Evolutionary conservation across 495 filamentous ascomycete genomes (phyloP).

Genomic region (Penicillium bovifimosum): DNA sequence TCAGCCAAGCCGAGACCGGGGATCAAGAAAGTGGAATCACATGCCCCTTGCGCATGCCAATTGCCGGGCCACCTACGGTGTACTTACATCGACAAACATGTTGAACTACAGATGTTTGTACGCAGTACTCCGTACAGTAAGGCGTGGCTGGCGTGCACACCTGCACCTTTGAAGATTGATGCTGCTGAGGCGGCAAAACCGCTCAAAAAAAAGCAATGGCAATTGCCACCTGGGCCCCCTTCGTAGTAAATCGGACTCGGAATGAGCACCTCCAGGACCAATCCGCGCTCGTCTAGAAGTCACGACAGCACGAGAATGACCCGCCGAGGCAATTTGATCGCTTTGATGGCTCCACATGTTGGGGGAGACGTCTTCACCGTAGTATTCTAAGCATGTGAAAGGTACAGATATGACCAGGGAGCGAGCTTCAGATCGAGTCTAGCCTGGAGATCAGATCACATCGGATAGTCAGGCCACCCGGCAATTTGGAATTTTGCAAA

Average conservation of each 20-base stretch:
- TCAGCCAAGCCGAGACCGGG: background rate
- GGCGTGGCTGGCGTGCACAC: background rate
- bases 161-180: background rate
- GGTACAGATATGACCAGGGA: background rate
- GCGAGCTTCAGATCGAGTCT: background rate
- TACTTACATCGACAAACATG: background rate
- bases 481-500: background rate
- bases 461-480: background rate
- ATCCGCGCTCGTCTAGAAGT: background rate
- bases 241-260: background rate
- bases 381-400: conserved; percentile 17
- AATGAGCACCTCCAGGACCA: background rate
- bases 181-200: background rate
- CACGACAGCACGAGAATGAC: conserved; percentile 18
- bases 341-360: conserved; percentile 10
- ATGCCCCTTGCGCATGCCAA: conserved; percentile 12
- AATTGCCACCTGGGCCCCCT: conserved; percentile 19
- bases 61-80: background rate
- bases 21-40: conserved; percentile 10
- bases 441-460: background rate
- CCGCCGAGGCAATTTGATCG: conserved; percentile 23
- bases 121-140: too few relatives aligned
- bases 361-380: conserved; percentile 3
- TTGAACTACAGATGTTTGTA: background rate
- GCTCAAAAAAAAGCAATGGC: background rate